These are phyloP conservation scores for Tuber umbilicatum DNA, from an alignment of 495 filamentous ascomycete genomes.

Conservation along the genomic window DNA sequence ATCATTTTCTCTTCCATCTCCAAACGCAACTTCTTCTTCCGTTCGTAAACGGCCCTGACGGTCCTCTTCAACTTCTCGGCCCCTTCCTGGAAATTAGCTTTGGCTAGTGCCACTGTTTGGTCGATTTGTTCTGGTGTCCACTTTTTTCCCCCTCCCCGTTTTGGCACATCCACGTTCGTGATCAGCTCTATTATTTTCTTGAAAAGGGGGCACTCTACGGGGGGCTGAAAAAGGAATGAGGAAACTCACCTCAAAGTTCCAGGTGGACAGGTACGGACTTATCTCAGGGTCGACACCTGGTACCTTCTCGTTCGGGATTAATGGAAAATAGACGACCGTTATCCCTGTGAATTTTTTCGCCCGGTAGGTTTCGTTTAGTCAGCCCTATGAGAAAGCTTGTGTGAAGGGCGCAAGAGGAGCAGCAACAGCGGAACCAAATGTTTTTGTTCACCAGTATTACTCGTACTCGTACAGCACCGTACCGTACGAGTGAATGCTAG, in stretches of 20 bases:
- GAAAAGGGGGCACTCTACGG: background rate
- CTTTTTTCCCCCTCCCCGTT: slow-evolving; percentile 11
- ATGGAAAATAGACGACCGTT: slow-evolving; percentile 82
- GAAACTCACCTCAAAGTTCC: slow-evolving; percentile 70
- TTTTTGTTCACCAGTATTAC: background rate
- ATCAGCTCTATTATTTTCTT: slow-evolving; percentile 4
- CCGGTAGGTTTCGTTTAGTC: slow-evolving; percentile 12
- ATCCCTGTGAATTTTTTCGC: slow-evolving; percentile 45
- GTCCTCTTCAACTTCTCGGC: slow-evolving; percentile 64
- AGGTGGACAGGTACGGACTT: slow-evolving; percentile 82
- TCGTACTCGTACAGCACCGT: too few relatives aligned
- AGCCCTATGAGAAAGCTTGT: slow-evolving; percentile 26
- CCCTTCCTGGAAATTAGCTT: slow-evolving; percentile 79
- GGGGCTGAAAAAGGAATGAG: slow-evolving; percentile 4
- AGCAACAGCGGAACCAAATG: background rate
- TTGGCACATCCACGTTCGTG: slow-evolving; percentile 10
- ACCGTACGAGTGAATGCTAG: background rate
- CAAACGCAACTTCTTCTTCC: slow-evolving; percentile 67
- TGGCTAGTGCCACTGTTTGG: slow-evolving; percentile 68
- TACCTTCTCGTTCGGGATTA: slow-evolving; percentile 73
- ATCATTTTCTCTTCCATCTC: slow-evolving; percentile 51
- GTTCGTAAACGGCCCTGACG: slow-evolving; percentile 86
- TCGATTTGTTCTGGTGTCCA: slow-evolving; percentile 85
- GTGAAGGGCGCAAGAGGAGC: background rate
- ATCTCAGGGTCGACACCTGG: slow-evolving; percentile 70